These are phyloP conservation scores for Didymella sp. DNA, from an alignment of 2,329 filamentous ascomycete species.

Conservation along the genomic window DNA sequence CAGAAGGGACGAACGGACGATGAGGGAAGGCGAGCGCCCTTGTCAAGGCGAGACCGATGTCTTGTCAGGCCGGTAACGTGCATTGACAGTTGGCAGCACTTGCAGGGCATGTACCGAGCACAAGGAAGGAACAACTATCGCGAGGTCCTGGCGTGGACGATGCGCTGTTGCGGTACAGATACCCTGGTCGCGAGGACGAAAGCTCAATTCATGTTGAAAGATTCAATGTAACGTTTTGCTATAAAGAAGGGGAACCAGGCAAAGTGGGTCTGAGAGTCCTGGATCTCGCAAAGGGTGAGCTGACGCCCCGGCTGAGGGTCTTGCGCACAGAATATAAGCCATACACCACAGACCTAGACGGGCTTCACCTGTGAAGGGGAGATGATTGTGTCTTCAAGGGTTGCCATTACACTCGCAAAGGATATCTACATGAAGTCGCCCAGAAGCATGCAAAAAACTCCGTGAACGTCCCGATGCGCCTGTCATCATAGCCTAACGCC, in stretches of 20 bases:
- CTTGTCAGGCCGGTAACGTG: background rate
- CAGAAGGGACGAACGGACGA: background rate
- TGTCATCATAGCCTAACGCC: constrained; percentile 24
- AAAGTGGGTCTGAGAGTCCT: no score
- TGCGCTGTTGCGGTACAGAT: background rate
- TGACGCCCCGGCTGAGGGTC: no score
- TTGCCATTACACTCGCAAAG: constrained; percentile 38
- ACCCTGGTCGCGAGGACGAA: background rate
- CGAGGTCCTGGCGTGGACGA: background rate
- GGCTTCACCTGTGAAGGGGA: background rate
- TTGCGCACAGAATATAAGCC: no score
- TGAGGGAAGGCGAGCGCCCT: no score
- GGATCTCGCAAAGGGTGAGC: no score
- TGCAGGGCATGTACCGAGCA: background rate
- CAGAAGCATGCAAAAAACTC: constrained; percentile 20
- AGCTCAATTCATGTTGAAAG: no score
- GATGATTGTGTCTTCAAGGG: constrained; percentile 8
- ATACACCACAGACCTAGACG: no score
- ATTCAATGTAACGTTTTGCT: no score
- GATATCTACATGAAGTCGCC: constrained; percentile 42
- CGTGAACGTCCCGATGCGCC: constrained; percentile 19
- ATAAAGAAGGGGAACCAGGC: no score
- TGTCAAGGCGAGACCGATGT: background rate
- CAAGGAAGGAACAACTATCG: background rate
- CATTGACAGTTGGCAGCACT: background rate